phyloP scores from a whole-genome alignment of 441 rosid genomes.

The Populus hybrid region DNA sequence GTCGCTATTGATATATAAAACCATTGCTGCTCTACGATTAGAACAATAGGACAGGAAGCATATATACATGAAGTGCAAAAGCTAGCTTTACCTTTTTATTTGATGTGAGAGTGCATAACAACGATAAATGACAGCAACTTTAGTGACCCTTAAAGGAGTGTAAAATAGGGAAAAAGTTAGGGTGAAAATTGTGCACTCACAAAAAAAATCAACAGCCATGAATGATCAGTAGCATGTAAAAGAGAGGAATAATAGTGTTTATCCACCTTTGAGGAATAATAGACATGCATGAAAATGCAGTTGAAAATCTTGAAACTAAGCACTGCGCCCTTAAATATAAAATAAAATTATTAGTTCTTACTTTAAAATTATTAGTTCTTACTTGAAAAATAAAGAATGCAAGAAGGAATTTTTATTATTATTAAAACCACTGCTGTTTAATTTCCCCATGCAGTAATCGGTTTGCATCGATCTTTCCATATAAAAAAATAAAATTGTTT shows the following conservation, averaged over 20 bases:
- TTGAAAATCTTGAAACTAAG: background rate
- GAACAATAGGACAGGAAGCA: constrained; percentile 11
- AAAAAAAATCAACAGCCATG: background rate
- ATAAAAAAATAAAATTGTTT: background rate
- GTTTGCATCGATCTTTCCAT: background rate
- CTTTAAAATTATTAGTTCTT: background rate
- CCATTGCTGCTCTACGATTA: constrained; percentile 16
- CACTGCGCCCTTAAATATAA: background rate
- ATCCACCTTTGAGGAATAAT: too few species aligned
- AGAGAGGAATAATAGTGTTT: background rate
- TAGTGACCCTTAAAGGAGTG: constrained; percentile 13
- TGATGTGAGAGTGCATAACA: constrained; percentile 24
- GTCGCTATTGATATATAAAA: constrained; percentile 35
- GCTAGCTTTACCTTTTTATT: constrained; percentile 9
- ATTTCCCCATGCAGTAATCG: background rate
- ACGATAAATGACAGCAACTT: constrained; percentile 24
- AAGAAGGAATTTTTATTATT: too few species aligned
- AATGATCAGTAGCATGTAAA: too few species aligned
- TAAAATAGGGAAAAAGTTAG: background rate
- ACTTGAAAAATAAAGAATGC: background rate
- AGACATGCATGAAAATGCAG: background rate
- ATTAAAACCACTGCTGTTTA: background rate
- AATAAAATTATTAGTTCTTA: background rate
- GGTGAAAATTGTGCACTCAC: background rate
- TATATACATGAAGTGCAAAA: constrained; percentile 4